Conservation (phyloP, 2,329 filamentous ascomycete genomes). For the Fusarium nematophilum region DNA sequence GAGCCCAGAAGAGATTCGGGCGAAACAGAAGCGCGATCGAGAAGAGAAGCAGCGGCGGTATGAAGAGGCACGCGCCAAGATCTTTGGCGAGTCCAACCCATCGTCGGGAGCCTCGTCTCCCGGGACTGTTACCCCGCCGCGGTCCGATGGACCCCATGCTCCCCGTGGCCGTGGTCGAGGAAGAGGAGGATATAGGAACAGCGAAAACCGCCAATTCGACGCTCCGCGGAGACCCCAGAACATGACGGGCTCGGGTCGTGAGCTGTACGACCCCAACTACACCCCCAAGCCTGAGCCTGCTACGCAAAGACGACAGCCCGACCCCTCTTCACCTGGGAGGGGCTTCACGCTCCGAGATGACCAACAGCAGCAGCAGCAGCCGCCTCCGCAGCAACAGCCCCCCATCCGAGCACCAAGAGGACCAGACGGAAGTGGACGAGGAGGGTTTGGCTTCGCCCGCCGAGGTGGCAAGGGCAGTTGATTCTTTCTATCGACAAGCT, state of each 20-base stretch:
- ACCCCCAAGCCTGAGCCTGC: conserved; percentile 70
- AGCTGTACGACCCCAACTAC: conserved; percentile 84
- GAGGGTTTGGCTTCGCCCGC: conserved; percentile 79
- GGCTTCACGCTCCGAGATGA: conserved; percentile 62
- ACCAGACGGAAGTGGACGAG: conserved; percentile 80
- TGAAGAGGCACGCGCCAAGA: conserved; percentile 86
- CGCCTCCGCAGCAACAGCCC: conserved; percentile 59
- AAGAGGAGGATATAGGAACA: conserved; percentile 50
- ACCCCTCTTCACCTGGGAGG: conserved; percentile 51
- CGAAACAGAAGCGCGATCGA: conserved; percentile 80
- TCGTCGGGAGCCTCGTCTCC: conserved; percentile 71
- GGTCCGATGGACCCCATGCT: conserved; percentile 46
- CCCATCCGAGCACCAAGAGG: conserved; percentile 80
- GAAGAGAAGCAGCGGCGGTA: conserved; percentile 94
- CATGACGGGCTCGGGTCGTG: conserved; percentile 56
- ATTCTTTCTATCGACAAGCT: conserved; percentile 44
- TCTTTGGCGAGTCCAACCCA: conserved; percentile 76
- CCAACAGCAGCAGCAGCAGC: conserved; percentile 53
- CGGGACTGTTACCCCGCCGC: conserved; percentile 69
- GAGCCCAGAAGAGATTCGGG: conserved; percentile 80
- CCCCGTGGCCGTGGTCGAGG: conserved; percentile 61
- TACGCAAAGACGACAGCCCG: conserved; percentile 56
- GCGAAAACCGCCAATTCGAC: conserved; percentile 46
- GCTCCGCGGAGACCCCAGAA: conserved; percentile 38
- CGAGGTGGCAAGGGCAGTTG: conserved; percentile 64